Conservation (phyloP, 192 early-diverging fungal species). For the Thamnidium elegans region DNA sequence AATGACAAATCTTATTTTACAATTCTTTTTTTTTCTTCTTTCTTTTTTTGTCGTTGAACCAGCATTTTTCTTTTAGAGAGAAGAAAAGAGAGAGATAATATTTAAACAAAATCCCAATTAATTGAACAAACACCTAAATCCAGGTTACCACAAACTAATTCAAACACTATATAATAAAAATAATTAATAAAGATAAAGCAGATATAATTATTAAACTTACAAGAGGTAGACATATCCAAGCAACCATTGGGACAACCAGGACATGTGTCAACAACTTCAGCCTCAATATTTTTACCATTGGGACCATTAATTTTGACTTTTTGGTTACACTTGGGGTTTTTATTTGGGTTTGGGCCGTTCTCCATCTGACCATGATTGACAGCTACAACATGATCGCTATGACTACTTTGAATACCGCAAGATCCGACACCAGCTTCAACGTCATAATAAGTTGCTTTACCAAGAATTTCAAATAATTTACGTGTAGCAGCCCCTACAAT, state of each 20-base stretch:
- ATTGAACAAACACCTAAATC: constrained; percentile 11
- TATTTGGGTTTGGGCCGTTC: constrained; percentile 27
- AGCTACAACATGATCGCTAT: constrained; percentile 28
- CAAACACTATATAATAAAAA: constrained; percentile 16
- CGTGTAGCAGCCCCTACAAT: neutral
- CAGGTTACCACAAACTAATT: constrained; percentile 12
- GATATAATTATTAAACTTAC: constrained; percentile 2
- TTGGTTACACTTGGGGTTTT: constrained; percentile 16
- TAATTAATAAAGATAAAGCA: neutral
- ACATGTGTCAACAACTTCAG: constrained; percentile 18
- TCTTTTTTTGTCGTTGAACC: no score
- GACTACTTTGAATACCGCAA: constrained; percentile 24
- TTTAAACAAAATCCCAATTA: constrained; percentile 12
- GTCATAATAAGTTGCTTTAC: constrained; percentile 29
- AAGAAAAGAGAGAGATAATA: neutral
- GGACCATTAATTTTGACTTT: constrained; percentile 9
- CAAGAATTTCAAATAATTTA: neutral
- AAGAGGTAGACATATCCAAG: constrained; percentile 21
- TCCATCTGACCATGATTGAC: constrained; percentile 25
- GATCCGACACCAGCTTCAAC: constrained; percentile 17
- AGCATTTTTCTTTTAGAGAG: no score
- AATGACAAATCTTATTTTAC: no score
- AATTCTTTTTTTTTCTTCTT: no score
- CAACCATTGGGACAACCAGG: constrained; percentile 5
- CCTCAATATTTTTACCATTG: neutral